Base-by-base conservation (phyloP, 345 rosid genomes). In the Trapa bicornis region DNA sequence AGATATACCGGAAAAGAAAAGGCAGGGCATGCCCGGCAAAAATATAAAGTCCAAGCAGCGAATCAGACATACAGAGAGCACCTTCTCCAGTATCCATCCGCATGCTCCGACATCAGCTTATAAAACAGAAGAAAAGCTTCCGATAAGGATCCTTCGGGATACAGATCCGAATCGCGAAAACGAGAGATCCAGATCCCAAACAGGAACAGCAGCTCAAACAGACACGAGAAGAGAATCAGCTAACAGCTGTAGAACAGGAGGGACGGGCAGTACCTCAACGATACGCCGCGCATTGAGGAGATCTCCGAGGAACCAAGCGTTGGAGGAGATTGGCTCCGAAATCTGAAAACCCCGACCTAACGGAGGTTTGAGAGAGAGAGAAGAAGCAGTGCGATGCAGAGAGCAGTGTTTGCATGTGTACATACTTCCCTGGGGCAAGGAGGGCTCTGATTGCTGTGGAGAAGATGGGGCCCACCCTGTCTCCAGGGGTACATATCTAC, bases 361-460 rank as follows among this genome's bases (percentile, higher is more conserved):
- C 0, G 63, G 63, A 36, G n/a, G n/a, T 58, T 58, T 33, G 54
- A 14, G 58, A 53, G 63, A n/a, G 32, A 10, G 36, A 36, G 36
- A 36, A n/a, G 6, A 5, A 54, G 60, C 8, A 54, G 60, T 12
- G 12, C 8, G 6, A 9, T 12, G 60, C 8, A 58, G 63, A 58
- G 63, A 58, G 47, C 47, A 43, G 47, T 43, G 47, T 43, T 43
- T 43, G 47, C 47, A 4, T 43, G 6, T 58, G 5, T 58, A 10
- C 63, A 22, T 2, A 36, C 29, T 22, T 22, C 0, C 36, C 32
- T 33, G 8, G 63, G 63, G 36, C 35, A n/a, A 9, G 9, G 11
- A 5, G 63, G 36, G 63, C 63, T 58, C 63, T 58, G 63, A 58
- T 58, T 58, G 32, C 32, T 58, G n/a, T n/a, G 63, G 36, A 58